phyloP scores from a whole-genome alignment of 495 filamentous ascomycete species.

The Talaromyces borbonicus region DNA sequence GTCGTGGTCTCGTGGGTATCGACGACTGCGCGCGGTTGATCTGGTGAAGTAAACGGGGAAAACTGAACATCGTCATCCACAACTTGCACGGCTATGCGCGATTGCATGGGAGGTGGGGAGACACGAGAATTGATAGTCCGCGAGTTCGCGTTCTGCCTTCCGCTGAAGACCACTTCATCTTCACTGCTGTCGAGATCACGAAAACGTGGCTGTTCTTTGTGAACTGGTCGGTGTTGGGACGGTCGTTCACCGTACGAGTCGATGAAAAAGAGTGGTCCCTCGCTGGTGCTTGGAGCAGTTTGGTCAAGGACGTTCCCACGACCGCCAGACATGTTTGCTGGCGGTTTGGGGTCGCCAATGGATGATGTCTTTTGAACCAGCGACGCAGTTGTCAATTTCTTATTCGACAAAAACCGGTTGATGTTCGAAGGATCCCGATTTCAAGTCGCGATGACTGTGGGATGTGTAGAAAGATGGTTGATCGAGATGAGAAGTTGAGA shows the following conservation, averaged over 20 bases:
- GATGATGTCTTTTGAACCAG: too few species aligned
- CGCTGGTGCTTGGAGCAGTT: conserved; percentile 6
- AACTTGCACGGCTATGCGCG: neutral
- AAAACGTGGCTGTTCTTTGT: neutral
- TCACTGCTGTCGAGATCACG: conserved; percentile 15
- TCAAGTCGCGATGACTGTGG: too few species aligned
- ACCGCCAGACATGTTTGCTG: conserved; percentile 2
- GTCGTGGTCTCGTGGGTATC: neutral
- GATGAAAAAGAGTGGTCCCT: conserved; percentile 15
- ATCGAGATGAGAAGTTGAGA: too few species aligned
- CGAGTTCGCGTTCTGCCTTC: conserved; percentile 15
- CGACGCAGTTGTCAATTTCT: too few species aligned
- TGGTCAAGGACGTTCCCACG: neutral
- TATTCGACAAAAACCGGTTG: too few species aligned
- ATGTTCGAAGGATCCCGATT: too few species aligned
- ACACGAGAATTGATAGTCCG: conserved; percentile 1
- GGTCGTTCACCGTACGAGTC: conserved; percentile 13
- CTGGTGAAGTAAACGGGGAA: neutral
- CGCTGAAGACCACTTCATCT: conserved; percentile 36
- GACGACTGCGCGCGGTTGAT: neutral
- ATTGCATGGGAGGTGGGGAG: neutral
- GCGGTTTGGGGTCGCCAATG: too few species aligned
- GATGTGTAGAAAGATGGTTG: too few species aligned
- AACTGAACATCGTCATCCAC: conserved; percentile 1
- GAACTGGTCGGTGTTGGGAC: conserved; percentile 16